These are phyloP conservation scores for Neocallimastix lanati DNA, from an alignment of 192 early-diverging fungal species.

Conservation along the genomic window DNA sequence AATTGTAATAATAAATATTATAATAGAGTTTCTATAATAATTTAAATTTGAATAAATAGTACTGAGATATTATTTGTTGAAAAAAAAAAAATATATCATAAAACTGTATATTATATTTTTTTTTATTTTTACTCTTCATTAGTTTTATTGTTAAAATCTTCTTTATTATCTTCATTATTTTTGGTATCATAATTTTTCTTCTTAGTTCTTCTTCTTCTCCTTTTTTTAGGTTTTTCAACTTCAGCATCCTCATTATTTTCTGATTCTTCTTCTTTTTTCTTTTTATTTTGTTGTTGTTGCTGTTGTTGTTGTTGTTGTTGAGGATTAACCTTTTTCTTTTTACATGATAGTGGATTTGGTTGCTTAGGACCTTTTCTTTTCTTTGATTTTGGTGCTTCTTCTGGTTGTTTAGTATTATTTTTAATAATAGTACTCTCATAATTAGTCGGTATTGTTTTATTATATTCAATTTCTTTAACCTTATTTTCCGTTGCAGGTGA, in stretches of 20 bases:
- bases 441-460: conserved; percentile 26
- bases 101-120: no score
- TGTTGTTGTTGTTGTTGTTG: background rate
- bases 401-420: conserved; percentile 14
- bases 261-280: conserved; percentile 8
- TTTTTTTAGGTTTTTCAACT: background rate
- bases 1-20: no score
- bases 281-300: no score
- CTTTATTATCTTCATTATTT: background rate
- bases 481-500: conserved; percentile 23
- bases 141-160: background rate
- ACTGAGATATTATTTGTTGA: no score
- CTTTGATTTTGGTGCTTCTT: conserved; percentile 21
- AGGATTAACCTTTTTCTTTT: conserved; percentile 30
- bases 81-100: no score
- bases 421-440: conserved; percentile 25
- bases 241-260: background rate
- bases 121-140: background rate
- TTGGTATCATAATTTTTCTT: background rate
- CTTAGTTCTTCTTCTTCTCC: background rate
- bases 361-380: conserved; percentile 50
- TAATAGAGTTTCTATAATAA: no score
- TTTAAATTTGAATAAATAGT: no score
- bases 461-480: conserved; percentile 24
- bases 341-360: conserved; percentile 74